Conservation (phyloP, 768 basidiomycete genomes). For the Russula sp. region DNA sequence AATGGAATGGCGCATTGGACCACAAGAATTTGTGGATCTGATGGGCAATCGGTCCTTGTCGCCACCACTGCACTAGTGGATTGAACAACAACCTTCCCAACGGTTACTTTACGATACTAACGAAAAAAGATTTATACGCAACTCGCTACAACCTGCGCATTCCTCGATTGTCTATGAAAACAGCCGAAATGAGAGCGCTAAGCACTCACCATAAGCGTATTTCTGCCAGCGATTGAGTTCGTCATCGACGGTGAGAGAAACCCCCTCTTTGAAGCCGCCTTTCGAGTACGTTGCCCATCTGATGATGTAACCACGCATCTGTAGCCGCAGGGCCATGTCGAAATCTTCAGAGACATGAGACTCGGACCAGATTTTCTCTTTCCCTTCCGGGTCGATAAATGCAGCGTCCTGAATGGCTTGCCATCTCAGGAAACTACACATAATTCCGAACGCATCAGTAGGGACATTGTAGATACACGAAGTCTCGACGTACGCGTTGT, state of each 20-base stretch:
- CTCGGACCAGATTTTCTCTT: constrained; percentile 58
- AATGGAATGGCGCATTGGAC: constrained; percentile 48
- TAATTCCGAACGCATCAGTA: not conserved
- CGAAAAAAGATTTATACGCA: constrained; percentile 4
- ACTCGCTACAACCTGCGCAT: constrained; percentile 50
- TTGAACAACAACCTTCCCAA: constrained; percentile 51
- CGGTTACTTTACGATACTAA: constrained; percentile 29
- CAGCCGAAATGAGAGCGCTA: not conserved
- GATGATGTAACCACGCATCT: constrained; percentile 43
- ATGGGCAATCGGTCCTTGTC: constrained; percentile 70
- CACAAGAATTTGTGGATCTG: constrained; percentile 73
- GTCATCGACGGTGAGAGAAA: constrained; percentile 82
- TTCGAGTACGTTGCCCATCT: constrained; percentile 82
- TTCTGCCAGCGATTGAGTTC: constrained; percentile 93
- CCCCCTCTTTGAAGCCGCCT: constrained; percentile 86
- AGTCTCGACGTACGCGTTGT: constrained; percentile 31
- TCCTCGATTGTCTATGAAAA: not conserved
- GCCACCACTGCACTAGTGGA: constrained; percentile 73
- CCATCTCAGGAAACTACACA: constrained; percentile 43
- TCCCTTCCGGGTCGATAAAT: constrained; percentile 43
- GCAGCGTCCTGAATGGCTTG: constrained; percentile 50
- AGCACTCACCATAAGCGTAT: constrained; percentile 58
- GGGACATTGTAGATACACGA: not conserved
- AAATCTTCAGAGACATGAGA: constrained; percentile 63
- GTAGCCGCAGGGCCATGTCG: constrained; percentile 56